These are phyloP conservation scores for Eutrema heterophyllum DNA, from an alignment of 345 rosid species.

Conservation along the genomic window DNA sequence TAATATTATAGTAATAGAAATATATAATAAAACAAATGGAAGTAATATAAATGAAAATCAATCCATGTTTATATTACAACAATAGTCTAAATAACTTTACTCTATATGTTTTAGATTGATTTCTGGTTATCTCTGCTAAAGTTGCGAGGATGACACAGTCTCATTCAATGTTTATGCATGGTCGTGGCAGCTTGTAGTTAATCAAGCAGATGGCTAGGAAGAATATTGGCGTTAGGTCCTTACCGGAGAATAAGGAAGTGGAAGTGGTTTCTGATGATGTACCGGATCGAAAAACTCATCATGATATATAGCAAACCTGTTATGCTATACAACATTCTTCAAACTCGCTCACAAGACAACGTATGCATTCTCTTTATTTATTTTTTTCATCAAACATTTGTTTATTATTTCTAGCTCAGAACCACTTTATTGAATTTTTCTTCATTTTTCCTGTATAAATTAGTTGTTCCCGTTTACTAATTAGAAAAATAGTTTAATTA, in stretches of 20 bases:
- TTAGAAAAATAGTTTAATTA: not conserved
- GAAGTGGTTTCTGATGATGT: not conserved
- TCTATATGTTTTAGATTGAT: not conserved
- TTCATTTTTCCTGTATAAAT: no score
- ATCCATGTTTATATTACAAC: no score
- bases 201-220: constrained; percentile 13
- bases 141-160: not conserved
- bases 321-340: not conserved
- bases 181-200: constrained; percentile 2
- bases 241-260: not conserved
- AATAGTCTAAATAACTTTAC: no score
- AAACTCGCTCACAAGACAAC: not conserved
- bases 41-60: no score
- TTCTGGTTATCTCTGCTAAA: not conserved
- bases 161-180: not conserved
- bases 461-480: no score
- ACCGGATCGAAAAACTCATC: not conserved
- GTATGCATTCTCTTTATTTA: not conserved
- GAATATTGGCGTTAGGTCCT: not conserved
- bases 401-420: not conserved
- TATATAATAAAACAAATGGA: no score
- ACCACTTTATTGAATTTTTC: not conserved
- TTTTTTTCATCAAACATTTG: not conserved
- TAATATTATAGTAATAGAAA: no score
- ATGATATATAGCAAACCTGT: not conserved